Conservation (phyloP, 805 yeast genomes). For the Lipomyces lipofer region DNA sequence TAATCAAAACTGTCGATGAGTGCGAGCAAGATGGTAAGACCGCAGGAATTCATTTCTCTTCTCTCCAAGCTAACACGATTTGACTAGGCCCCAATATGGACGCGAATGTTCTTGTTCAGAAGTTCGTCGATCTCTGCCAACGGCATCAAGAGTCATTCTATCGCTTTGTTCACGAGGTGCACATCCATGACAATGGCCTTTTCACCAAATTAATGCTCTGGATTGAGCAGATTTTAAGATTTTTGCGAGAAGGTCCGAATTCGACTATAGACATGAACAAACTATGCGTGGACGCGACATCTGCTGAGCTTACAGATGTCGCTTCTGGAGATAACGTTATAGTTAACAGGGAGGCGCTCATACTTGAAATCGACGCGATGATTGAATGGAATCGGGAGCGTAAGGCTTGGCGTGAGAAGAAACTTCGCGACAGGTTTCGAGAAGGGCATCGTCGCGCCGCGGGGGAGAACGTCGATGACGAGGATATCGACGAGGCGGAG, state of each 20-base stretch:
- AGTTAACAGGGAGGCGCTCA: slow-evolving; percentile 38
- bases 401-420: slow-evolving; percentile 39
- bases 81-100: slow-evolving; percentile 52
- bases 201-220: slow-evolving; percentile 73
- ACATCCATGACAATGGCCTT: slow-evolving; percentile 70
- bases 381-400: slow-evolving; percentile 43
- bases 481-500: slow-evolving; percentile 40
- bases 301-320: not conserved
- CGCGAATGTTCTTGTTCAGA: slow-evolving; percentile 64
- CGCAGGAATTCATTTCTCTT: no score
- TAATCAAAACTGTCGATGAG: slow-evolving; percentile 57
- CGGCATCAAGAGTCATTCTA: slow-evolving; percentile 73
- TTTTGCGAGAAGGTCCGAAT: slow-evolving; percentile 57
- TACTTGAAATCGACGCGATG: slow-evolving; percentile 45
- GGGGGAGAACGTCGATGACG: slow-evolving; percentile 34
- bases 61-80: no score
- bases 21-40: slow-evolving; percentile 52
- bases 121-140: slow-evolving; percentile 63
- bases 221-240: slow-evolving; percentile 65
- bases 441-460: slow-evolving; percentile 18
- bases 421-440: slow-evolving; percentile 25
- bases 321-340: slow-evolving; percentile 29
- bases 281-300: slow-evolving; percentile 20
- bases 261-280: slow-evolving; percentile 32
- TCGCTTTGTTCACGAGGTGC: slow-evolving; percentile 77